Percentiles rank a stretch among this genome's conserved stretches.
Conservation (phyloP, 1,284 basidiomycete genomes). For the Austroboletus novae-zelandiae region DNA sequence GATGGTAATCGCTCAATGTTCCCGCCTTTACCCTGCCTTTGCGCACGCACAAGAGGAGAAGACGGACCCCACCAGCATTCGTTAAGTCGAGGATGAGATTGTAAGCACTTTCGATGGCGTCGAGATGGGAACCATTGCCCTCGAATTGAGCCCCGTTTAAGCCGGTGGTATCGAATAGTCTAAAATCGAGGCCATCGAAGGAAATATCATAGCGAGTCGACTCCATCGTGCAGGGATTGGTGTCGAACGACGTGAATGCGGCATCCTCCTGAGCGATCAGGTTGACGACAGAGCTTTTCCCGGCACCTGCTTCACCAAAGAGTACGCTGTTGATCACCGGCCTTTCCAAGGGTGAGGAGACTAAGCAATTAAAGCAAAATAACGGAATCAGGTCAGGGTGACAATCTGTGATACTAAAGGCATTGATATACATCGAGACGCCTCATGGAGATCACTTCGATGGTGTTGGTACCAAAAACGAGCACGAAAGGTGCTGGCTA, state of each 20-base stretch:
- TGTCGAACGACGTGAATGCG: background rate
- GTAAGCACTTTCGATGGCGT: conserved; percentile 1
- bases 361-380: too few relatives aligned
- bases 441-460: too few relatives aligned
- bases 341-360: too few relatives aligned
- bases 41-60: conserved; percentile 4
- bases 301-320: conserved; percentile 1
- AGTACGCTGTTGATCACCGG: background rate
- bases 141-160: background rate
- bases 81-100: background rate
- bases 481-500: too few relatives aligned
- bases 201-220: background rate
- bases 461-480: too few relatives aligned
- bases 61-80: conserved; percentile 3
- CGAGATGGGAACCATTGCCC: background rate
- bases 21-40: background rate
- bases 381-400: too few relatives aligned
- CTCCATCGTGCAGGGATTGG: background rate
- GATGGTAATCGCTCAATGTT: background rate
- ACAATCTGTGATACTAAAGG: too few relatives aligned
- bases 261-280: background rate
- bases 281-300: conserved; percentile 1
- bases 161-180: conserved; percentile 1
- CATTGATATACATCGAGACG: too few relatives aligned
- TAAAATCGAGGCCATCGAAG: background rate